Conservation (phyloP, 768 basidiomycete species). For the Macrolepiota albuminosa region DNA sequence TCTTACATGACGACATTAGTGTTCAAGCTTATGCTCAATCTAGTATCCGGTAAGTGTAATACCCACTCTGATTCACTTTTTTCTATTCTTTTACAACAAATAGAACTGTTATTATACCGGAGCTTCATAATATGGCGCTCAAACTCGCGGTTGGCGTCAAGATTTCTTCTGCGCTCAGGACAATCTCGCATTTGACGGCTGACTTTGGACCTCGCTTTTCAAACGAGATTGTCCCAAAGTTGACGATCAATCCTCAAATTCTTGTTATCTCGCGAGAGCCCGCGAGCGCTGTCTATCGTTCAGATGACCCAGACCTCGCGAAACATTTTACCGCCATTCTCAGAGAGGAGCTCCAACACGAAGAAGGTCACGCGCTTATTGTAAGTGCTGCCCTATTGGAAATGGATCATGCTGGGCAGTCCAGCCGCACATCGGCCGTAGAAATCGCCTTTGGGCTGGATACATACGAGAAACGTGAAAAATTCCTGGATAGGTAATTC, state of each 20-base stretch:
- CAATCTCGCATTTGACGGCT: conserved; percentile 56
- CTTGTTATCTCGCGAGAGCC: conserved; percentile 44
- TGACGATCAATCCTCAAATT: conserved; percentile 37
- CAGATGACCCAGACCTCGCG: conserved; percentile 37
- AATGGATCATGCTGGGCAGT: conserved; percentile 39
- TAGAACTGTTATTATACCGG: conserved; percentile 45
- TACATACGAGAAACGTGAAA: conserved; percentile 38
- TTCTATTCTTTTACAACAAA: neutral
- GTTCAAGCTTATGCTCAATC: conserved; percentile 44
- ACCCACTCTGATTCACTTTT: neutral
- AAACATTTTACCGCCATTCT: conserved; percentile 53
- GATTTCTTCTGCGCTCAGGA: conserved; percentile 53
- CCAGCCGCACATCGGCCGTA: conserved; percentile 39
- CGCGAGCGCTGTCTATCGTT: conserved; percentile 41
- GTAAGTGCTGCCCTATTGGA: conserved; percentile 51
- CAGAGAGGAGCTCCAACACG: conserved; percentile 36
- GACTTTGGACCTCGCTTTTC: conserved; percentile 56
- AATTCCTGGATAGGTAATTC: conserved; percentile 43
- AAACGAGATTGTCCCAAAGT: conserved; percentile 40
- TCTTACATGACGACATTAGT: conserved; percentile 36
- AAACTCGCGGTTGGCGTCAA: conserved; percentile 53
- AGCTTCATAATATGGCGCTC: conserved; percentile 39
- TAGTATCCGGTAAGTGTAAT: conserved; percentile 42
- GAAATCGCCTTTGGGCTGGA: conserved; percentile 42
- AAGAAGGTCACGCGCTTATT: conserved; percentile 37